A percentile compares a stretch with the other conserved stretches of the same genome.
Evolutionary conservation across 2,329 filamentous ascomycete species (phyloP).

Genomic region (Lizonia empirigonia): DNA sequence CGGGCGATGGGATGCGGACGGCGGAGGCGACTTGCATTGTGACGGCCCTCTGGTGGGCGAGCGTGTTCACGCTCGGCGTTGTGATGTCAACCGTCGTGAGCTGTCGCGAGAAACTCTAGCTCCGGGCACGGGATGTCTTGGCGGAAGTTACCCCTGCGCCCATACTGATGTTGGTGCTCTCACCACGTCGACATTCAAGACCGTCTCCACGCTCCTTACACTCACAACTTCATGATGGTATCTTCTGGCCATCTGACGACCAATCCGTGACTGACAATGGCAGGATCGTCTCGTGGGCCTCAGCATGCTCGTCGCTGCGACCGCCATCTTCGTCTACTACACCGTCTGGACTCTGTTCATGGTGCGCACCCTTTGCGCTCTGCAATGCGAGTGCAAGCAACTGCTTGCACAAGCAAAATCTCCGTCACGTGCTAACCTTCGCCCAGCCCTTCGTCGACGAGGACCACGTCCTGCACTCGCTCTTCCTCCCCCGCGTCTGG

Average conservation of each 20-base stretch:
- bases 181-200: slow-evolving; percentile 12
- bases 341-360: slow-evolving; percentile 97
- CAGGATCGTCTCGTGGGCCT: slow-evolving; percentile 87
- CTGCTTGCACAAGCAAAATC: not conserved
- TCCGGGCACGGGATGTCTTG: slow-evolving; percentile 8
- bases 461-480: slow-evolving; percentile 87
- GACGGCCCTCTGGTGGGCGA: slow-evolving; percentile 3
- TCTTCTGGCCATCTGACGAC: slow-evolving; percentile 1
- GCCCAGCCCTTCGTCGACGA: slow-evolving; percentile 92
- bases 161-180: not conserved
- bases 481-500: slow-evolving; percentile 98
- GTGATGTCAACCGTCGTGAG: slow-evolving; percentile 11
- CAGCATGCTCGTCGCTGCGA: slow-evolving; percentile 76
- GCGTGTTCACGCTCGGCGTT: slow-evolving; percentile 3
- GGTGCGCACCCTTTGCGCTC: slow-evolving; percentile 60
- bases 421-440: not conserved
- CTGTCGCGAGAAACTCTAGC: slow-evolving; percentile 37
- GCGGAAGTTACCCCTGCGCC: slow-evolving; percentile 9
- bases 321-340: slow-evolving; percentile 85
- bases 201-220: slow-evolving; percentile 17
- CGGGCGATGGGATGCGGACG: slow-evolving; percentile 63
- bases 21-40: slow-evolving; percentile 52
- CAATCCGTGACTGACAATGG: not conserved
- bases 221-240: slow-evolving; percentile 11
- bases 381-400: not conserved